Base-by-base conservation (phyloP, 306 rosid genomes). In the Cyclanthera cordifolia region DNA sequence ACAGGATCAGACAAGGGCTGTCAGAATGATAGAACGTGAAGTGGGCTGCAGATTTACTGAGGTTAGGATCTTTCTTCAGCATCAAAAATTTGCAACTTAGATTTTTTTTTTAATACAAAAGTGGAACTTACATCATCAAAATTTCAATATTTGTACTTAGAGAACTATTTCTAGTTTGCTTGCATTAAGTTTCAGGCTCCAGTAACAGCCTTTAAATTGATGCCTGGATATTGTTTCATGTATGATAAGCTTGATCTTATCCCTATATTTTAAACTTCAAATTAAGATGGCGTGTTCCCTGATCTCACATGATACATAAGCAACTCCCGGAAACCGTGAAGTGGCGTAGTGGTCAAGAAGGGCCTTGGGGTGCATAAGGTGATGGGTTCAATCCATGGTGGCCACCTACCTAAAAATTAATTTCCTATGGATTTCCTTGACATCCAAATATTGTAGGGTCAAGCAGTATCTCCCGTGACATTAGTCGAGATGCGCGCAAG, bases 31-130 rank as follows among this genome's bases (percentile, higher is more conserved):
- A 69, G 99, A 94, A 78, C 87, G 89, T 49, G 99, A 94, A 55
- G 97, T 94, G 59, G 97, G 97, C 64, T 65, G 80, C 83, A 85
- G 66, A 82, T 94, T 94, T 88, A 72, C 74, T 0, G 99, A 94
- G 99, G 99, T 93, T 39, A 13, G 16, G 12, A 30, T 17, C 32
- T 34, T 5, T 55, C 56, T 49, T 43, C 46, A 34, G n/a, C 53
- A 23, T 74, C 70, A 25, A 50, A 47, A 24, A 13, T 72, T 47
- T 59, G 28, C 20, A 28, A 23, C 41, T 47, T 57, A 6, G 0
- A 13, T 6, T 14, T 25, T 1, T 37, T 37, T 6, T 20, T 43
- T 7, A 57, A n/a, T 27, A 54, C 24, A 23, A 27, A 68, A 27
- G 3, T 50, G 46, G 28, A 51, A 28, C 59, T 68, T 68, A 19